Conservation (phyloP, 495 filamentous ascomycete genomes). For the Podospora australis region DNA sequence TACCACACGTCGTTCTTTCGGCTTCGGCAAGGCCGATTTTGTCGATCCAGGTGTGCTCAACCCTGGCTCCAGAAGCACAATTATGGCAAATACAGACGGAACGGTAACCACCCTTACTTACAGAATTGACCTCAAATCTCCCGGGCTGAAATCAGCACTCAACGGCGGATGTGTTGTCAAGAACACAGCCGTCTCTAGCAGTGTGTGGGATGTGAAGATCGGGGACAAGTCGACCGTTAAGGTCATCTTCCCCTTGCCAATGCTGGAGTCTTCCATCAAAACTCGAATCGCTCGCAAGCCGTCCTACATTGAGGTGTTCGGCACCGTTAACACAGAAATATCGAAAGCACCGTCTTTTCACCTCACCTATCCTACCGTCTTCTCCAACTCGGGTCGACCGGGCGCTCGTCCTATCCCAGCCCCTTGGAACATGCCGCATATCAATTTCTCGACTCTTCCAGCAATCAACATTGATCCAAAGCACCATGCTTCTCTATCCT, state of each 20-base stretch:
- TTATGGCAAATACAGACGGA: background rate
- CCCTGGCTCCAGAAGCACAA: background rate
- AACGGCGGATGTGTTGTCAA: background rate
- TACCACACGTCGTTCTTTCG: background rate
- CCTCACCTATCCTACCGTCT: background rate
- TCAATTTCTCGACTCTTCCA: background rate
- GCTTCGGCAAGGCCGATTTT: background rate
- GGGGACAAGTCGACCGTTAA: background rate
- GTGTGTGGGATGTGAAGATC: background rate
- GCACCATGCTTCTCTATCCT: background rate
- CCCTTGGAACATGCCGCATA: background rate
- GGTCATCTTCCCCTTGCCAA: background rate
- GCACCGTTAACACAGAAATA: background rate
- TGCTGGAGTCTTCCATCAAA: background rate
- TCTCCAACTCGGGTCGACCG: background rate
- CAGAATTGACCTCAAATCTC: conserved; percentile 7
- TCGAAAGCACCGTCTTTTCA: background rate
- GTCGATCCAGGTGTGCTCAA: background rate
- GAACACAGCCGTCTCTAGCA: background rate
- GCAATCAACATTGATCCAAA: background rate
- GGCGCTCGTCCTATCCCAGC: background rate
- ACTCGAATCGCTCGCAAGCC: background rate
- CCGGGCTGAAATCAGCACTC: background rate
- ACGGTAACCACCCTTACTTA: conserved; percentile 8
- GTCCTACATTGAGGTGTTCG: background rate